Percentiles rank a stretch among this genome's conserved stretches.
These are phyloP conservation scores for Corinectria fuckeliana DNA, from an alignment of 2,329 filamentous ascomycete genomes.

Conservation along the genomic window DNA sequence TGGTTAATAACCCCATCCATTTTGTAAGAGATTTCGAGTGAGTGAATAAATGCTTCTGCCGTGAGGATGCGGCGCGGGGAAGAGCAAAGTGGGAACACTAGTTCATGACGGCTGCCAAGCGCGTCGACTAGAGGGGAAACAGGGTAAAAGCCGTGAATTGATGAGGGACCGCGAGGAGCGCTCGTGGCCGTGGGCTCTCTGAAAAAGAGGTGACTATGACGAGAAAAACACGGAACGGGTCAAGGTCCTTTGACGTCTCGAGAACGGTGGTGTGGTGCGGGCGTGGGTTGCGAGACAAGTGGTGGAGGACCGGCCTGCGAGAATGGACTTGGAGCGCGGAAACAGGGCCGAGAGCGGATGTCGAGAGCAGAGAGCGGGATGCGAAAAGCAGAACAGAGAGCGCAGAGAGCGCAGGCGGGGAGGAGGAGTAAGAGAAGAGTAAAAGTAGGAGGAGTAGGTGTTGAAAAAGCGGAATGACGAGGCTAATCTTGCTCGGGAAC, in stretches of 20 bases:
- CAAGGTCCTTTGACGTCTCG: conserved; percentile 29
- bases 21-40: conserved; percentile 39
- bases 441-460: conserved; percentile 14
- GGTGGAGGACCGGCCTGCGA: conserved; percentile 23
- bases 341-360: conserved; percentile 39
- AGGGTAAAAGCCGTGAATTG: conserved; percentile 34
- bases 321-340: conserved; percentile 27
- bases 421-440: too few species aligned
- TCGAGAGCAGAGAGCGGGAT: conserved; percentile 15
- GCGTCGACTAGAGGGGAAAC: conserved; percentile 38
- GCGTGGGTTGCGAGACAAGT: conserved; percentile 30
- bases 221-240: conserved; percentile 42
- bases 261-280: conserved; percentile 39
- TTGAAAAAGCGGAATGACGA: conserved; percentile 39
- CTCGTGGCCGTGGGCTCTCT: conserved; percentile 37
- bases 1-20: conserved; percentile 59
- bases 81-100: conserved; percentile 47
- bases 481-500: conserved; percentile 37
- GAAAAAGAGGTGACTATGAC: conserved; percentile 40
- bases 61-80: conserved; percentile 40
- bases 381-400: conserved; percentile 15
- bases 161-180: conserved; percentile 29
- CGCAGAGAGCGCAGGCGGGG: conserved; percentile 13
- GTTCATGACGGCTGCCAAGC: conserved; percentile 50
- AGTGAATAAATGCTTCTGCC: conserved; percentile 40